phyloP scores from a whole-genome alignment of 2,329 filamentous ascomycete genomes.

The Thelonectria rubi region DNA sequence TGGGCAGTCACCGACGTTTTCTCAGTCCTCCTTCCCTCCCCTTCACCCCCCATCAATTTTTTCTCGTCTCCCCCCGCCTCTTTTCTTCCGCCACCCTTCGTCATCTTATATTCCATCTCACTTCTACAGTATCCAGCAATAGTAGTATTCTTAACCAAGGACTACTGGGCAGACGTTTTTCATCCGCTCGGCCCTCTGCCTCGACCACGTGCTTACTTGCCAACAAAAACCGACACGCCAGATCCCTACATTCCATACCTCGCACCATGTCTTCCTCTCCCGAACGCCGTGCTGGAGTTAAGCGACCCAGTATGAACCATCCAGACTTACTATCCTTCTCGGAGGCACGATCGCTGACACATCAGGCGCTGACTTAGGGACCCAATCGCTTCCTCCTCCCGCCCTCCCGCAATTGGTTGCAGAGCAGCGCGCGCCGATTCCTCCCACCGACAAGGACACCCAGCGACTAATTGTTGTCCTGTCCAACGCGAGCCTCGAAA shows the following conservation, averaged over 20 bases:
- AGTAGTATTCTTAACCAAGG: neutral
- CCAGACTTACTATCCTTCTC: constrained; percentile 6
- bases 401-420: constrained; percentile 90
- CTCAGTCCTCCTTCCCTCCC: constrained; percentile 7
- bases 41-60: constrained; percentile 7
- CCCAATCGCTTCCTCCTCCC: constrained; percentile 93
- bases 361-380: constrained; percentile 64
- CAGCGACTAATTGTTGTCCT: constrained; percentile 94
- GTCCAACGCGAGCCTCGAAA: constrained; percentile 96
- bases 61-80: constrained; percentile 9
- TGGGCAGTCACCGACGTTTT: neutral
- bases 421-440: constrained; percentile 88
- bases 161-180: neutral
- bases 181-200: neutral
- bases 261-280: constrained; percentile 52
- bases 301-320: constrained; percentile 53
- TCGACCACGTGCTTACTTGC: constrained; percentile 11
- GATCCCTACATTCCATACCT: constrained; percentile 20
- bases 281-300: constrained; percentile 53
- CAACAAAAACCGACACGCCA: too few relatives aligned
- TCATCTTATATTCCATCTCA: neutral
- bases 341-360: constrained; percentile 29
- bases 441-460: constrained; percentile 86
- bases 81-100: neutral
- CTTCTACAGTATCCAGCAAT: neutral